Evolutionary conservation across 2,329 filamentous ascomycete species (phyloP).

Genomic region (Leptosphaerulina australis): DNA sequence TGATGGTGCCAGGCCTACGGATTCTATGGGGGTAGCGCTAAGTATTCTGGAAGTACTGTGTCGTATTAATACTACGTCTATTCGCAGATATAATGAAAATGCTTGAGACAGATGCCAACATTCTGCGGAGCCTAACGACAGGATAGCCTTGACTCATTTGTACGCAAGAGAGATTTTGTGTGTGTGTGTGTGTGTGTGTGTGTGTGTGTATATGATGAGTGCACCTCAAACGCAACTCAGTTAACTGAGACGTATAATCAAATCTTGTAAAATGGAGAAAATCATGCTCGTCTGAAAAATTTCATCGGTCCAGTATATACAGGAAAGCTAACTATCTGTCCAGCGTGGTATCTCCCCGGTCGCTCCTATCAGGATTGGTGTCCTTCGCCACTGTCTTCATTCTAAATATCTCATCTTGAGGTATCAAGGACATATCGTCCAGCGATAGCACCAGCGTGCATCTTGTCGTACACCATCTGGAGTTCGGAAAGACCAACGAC

Average conservation of each 20-base stretch:
- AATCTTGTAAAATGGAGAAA: no score
- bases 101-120: no score
- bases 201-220: no score
- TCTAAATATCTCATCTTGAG: conserved; percentile 33
- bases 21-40: neutral
- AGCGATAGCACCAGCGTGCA: conserved; percentile 70
- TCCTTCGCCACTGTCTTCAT: neutral
- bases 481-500: conserved; percentile 80
- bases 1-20: no score
- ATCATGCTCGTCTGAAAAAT: neutral
- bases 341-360: conserved; percentile 4
- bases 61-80: neutral
- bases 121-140: no score
- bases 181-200: no score
- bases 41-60: conserved; percentile 1
- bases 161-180: no score
- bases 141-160: neutral
- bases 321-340: conserved; percentile 11
- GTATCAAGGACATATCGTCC: conserved; percentile 82
- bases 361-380: conserved; percentile 10
- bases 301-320: conserved; percentile 11
- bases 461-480: conserved; percentile 76
- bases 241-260: no score
- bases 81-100: no score
- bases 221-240: no score